These are phyloP conservation scores for Crithidia brevicula DNA, from an alignment of 208 protist species.

Conservation along the genomic window DNA sequence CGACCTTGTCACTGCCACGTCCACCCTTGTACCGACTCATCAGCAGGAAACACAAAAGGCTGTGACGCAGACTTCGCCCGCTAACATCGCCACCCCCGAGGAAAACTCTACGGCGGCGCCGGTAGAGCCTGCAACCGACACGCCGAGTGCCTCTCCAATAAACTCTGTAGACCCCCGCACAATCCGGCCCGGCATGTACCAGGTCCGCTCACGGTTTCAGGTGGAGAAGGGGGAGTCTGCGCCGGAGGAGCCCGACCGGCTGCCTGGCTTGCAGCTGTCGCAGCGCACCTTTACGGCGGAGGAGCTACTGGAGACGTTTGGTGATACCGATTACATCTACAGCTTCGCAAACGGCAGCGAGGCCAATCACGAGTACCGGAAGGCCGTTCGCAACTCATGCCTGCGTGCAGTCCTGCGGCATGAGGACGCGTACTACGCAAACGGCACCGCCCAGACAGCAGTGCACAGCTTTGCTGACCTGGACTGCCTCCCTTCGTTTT, in stretches of 20 bases:
- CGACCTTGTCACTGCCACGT: too few species aligned
- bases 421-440: not conserved
- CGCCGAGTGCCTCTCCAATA: too few species aligned
- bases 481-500: not conserved
- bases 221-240: conserved; percentile 21
- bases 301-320: conserved; percentile 37
- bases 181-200: not conserved
- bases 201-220: not conserved
- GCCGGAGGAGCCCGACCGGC: conserved; percentile 35
- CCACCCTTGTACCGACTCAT: too few species aligned
- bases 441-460: not conserved
- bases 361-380: conserved; percentile 52
- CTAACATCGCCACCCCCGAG: too few species aligned
- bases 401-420: not conserved
- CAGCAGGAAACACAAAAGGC: too few species aligned
- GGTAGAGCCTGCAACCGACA: too few species aligned
- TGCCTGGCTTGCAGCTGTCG: conserved; percentile 33
- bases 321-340: conserved; percentile 93
- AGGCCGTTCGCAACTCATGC: not conserved
- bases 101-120: too few species aligned
- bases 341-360: conserved; percentile 97
- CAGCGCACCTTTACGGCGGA: conserved; percentile 38
- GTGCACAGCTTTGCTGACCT: not conserved
- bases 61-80: too few species aligned
- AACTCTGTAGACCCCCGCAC: not conserved